phyloP scores from a whole-genome alignment of 306 rosid species.

The Carpinus viminea region DNA sequence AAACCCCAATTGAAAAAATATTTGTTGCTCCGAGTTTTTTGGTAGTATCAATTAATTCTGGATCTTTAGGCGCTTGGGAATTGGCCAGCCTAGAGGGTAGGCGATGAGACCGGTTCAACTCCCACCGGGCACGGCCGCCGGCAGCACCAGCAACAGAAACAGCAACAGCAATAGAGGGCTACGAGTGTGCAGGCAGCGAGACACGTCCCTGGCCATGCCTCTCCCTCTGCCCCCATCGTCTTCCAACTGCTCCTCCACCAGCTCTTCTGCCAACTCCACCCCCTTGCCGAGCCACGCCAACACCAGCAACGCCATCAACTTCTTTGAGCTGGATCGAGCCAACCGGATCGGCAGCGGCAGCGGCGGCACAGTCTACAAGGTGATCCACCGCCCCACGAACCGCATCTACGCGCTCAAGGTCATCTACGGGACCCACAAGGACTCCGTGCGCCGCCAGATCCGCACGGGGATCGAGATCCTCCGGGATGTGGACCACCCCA shows the following conservation, averaged over 20 bases:
- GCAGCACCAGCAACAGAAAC: background rate
- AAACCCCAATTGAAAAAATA: no score
- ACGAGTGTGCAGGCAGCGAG: conserved; percentile 60
- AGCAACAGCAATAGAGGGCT: conserved; percentile 7
- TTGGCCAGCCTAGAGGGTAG: background rate
- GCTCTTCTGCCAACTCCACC: conserved; percentile 20
- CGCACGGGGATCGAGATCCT: conserved; percentile 91
- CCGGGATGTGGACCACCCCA: conserved; percentile 73
- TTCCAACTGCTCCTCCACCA: background rate
- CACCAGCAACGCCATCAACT: conserved; percentile 44
- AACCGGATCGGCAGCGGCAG: conserved; percentile 90
- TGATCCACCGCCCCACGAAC: conserved; percentile 52
- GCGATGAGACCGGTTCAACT: conserved; percentile 66
- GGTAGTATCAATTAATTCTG: no score
- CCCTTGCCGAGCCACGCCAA: conserved; percentile 30
- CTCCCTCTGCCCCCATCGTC: conserved; percentile 73
- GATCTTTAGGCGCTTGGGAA: background rate
- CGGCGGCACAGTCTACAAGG: conserved; percentile 97
- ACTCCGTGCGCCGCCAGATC: conserved; percentile 77
- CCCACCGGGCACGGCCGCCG: conserved; percentile 32
- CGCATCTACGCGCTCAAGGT: conserved; percentile 74
- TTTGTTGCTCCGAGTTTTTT: no score
- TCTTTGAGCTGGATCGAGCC: conserved; percentile 64
- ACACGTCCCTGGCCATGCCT: conserved; percentile 61
- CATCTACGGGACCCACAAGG: conserved; percentile 85